A percentile compares a stretch with the other conserved stretches of the same genome.
These are phyloP conservation scores for Colletotrichum karsti DNA, from an alignment of 2,329 filamentous ascomycete genomes.

Conservation along the genomic window DNA sequence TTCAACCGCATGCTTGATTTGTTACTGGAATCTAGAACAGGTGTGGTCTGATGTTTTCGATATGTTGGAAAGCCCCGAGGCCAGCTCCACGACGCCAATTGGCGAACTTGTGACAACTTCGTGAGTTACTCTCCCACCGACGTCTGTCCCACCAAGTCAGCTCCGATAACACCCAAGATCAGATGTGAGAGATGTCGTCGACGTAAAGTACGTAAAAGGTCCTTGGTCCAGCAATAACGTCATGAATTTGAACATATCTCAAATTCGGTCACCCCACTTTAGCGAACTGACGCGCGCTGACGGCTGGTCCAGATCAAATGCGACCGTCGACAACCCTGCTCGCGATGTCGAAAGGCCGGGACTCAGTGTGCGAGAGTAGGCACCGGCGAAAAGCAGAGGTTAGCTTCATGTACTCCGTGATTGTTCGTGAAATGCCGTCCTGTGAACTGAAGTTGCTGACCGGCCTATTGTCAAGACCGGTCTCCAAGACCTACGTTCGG, in stretches of 20 bases:
- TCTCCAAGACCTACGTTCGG: conserved; percentile 54
- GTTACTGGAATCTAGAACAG: too few species aligned
- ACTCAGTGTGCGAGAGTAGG: conserved; percentile 49
- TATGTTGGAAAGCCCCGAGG: neutral
- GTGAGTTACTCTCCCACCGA: too few species aligned
- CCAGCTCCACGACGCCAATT: neutral
- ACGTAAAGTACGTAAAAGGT: conserved; percentile 52
- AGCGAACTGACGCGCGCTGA: too few species aligned
- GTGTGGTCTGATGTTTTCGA: neutral
- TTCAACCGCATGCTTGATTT: too few species aligned
- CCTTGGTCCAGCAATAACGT: too few species aligned
- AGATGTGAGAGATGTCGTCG: conserved; percentile 54
- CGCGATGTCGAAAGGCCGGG: conserved; percentile 53
- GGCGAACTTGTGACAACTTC: neutral
- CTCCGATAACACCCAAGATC: neutral
- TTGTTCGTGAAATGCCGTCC: too few species aligned
- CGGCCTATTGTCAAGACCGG: conserved; percentile 51
- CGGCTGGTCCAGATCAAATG: conserved; percentile 58
- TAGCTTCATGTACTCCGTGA: too few species aligned
- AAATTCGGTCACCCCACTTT: too few species aligned
- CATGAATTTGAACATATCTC: too few species aligned
- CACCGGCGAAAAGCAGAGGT: conserved; percentile 53
- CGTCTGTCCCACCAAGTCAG: too few species aligned
- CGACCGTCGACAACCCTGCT: conserved; percentile 59
- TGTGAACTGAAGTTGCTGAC: too few species aligned